Evolutionary conservation across 345 rosid genomes (phyloP).

Genomic region (Anacardium occidentale): DNA sequence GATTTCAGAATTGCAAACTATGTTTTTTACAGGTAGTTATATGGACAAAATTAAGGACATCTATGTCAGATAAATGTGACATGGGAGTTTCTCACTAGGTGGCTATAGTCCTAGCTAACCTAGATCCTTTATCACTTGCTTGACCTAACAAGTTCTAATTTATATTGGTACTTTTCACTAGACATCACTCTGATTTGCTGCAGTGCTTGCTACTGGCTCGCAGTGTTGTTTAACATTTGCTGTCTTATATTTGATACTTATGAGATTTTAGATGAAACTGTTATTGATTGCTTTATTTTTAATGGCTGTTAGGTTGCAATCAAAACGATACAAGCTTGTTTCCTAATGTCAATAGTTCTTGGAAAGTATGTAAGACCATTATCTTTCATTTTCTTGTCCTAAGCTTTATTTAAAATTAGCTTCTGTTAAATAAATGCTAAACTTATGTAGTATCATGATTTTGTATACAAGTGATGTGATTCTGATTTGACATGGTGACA

Average conservation of each 20-base stretch:
- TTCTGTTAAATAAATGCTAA: no score
- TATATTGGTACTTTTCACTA: neutral
- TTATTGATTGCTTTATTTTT: slow-evolving; percentile 13
- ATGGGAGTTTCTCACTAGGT: neutral
- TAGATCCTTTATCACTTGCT: neutral
- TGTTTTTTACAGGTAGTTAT: neutral
- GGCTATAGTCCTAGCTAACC: neutral
- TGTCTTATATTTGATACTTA: slow-evolving; percentile 4
- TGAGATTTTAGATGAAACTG: slow-evolving; percentile 17
- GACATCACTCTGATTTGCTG: neutral
- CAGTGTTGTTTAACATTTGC: neutral
- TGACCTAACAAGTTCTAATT: neutral
- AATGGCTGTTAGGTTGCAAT: slow-evolving; percentile 51
- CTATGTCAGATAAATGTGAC: no score
- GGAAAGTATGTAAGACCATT: slow-evolving; percentile 61
- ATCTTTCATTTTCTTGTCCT: slow-evolving; percentile 9
- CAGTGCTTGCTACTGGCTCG: neutral
- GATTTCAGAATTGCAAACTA: neutral
- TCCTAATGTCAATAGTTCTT: slow-evolving; percentile 80
- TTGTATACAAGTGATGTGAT: no score
- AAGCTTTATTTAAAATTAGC: slow-evolving; percentile 7
- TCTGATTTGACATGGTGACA: no score
- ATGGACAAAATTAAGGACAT: no score
- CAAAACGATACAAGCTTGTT: slow-evolving; percentile 63
- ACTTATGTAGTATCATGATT: no score